Conservation (phyloP, 805 yeast genomes). For the Brettanomyces anomalus region DNA sequence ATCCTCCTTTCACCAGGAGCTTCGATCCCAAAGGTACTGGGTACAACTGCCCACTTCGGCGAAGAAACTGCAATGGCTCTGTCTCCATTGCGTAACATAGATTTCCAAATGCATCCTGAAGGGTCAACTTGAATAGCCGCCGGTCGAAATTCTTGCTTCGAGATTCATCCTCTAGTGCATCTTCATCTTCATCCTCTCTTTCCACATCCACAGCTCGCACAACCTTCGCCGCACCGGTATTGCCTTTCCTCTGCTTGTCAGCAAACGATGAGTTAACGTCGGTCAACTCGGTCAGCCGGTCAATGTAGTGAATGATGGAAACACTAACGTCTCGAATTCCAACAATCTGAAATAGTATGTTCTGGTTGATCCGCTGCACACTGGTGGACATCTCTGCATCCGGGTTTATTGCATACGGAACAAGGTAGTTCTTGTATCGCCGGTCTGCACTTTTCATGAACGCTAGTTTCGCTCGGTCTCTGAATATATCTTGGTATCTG, state of each 20-base stretch:
- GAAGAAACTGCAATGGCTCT: constrained; percentile 41
- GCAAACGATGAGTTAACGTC: constrained; percentile 53
- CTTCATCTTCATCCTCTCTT: constrained; percentile 19
- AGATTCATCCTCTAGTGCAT: constrained; percentile 1
- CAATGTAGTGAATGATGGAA: constrained; percentile 45
- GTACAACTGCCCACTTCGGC: constrained; percentile 12
- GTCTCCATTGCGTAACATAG: constrained; percentile 50
- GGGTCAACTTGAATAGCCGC: constrained; percentile 40
- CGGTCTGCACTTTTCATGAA: neutral
- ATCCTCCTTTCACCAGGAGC: constrained; percentile 38
- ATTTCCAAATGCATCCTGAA: constrained; percentile 46
- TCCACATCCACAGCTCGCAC: constrained; percentile 44
- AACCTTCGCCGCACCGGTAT: constrained; percentile 17
- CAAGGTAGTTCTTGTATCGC: constrained; percentile 1
- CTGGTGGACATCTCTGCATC: neutral
- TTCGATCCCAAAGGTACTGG: constrained; percentile 50
- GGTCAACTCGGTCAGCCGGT: constrained; percentile 40
- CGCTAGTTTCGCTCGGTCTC: neutral
- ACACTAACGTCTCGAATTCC: constrained; percentile 44
- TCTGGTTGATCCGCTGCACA: constrained; percentile 5
- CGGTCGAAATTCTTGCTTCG: constrained; percentile 1
- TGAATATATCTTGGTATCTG: neutral
- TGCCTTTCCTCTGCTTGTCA: constrained; percentile 36
- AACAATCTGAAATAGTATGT: constrained; percentile 44
- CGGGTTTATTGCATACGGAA: neutral